Evolutionary conservation across 768 basidiomycete species (phyloP), one percentile per base, ranked within the genome.

Genomic region (Collybia sp.): DNA sequence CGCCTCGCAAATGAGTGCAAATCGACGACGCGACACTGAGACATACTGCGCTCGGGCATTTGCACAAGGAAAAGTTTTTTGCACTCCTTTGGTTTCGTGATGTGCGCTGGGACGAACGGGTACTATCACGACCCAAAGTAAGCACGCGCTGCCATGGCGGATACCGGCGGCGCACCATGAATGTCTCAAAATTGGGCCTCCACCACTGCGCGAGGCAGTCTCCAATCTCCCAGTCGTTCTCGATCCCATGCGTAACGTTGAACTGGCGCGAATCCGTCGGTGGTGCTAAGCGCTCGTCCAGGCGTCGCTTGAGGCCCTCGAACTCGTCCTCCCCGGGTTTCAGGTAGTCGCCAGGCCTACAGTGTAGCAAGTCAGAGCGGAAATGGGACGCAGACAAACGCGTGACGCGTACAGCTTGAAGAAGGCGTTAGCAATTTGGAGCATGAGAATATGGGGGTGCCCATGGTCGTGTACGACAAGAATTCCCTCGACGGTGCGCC

Each of bases 181-280:
- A 98, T 0, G 93, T 94, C 71, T 99, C 96, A 55, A 96, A 99
- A 60, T 96, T 96, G 0, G 95, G 95, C 41, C 96, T 70, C 88
- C 90, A 99, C 94, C 95, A 99, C 61, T 94, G 93, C 0, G 92
- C 92, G n/a, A 98, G 73, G 55, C 92, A 93, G 55, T 98, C 94
- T 1, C 88, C 88, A 33, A 97, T 92, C 64, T 94, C 88, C 96
- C 96, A 99, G 36, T 93, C 91, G 43, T 88, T 88, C 57, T 85
- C 85, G 15, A 85, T 78, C 0, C 83, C 87, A 49, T 90, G 85
- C 0, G 80, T 76, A 25, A 79, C 73, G 65, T 87, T 83, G 60
- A 88, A 89, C 46, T 90, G 87, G n/a, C 59, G 62, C 1, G 66
- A 85, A 45, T 83, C 80, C 10, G 74, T 69, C 0, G 85, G 83